phyloP scores from a whole-genome alignment of 352 stramenopile species.

The Elongisporangium senticosum region DNA sequence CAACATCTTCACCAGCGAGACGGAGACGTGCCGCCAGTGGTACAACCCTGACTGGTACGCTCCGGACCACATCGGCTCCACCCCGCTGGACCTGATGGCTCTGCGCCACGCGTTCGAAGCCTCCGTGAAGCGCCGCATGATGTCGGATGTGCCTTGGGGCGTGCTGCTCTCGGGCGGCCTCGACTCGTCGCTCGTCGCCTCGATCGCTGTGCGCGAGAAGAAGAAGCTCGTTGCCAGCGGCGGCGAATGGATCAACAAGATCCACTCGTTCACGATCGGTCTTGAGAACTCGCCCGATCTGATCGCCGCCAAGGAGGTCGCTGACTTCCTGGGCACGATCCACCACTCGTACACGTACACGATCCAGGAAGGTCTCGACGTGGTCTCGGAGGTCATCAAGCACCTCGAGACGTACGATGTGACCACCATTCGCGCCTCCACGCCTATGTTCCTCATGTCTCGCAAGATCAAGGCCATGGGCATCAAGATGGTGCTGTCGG shows the following conservation, averaged over 20 bases:
- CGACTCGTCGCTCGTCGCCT: constrained; percentile 97
- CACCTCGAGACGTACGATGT: constrained; percentile 98
- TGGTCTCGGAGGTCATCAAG: constrained; percentile 96
- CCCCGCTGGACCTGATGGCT: constrained; percentile 55
- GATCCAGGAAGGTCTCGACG: constrained; percentile 97
- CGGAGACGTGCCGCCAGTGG: constrained; percentile 90
- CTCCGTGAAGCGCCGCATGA: constrained; percentile 95
- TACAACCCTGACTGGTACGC: constrained; percentile 95
- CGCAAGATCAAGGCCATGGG: constrained; percentile 99
- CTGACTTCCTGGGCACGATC: constrained; percentile 96
- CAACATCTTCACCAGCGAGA: constrained; percentile 83
- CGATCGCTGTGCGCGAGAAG: constrained; percentile 93
- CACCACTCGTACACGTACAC: constrained; percentile 99
- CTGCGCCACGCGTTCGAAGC: constrained; percentile 92
- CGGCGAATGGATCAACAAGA: constrained; percentile 85
- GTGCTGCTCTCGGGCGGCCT: constrained; percentile 97
- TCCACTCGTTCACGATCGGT: constrained; percentile 99
- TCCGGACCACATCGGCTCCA: constrained; percentile 50
- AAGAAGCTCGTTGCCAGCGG: constrained; percentile 77
- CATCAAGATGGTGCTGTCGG: constrained; percentile 99
- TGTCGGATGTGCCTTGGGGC: constrained; percentile 98
- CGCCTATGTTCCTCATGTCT: constrained; percentile 99
- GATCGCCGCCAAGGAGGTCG: constrained; percentile 94
- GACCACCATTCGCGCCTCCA: constrained; percentile 97
- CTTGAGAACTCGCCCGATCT: constrained; percentile 96